phyloP scores from a whole-genome alignment of 371 early-diverging fungal genomes.

The Mortierella sp. region DNA sequence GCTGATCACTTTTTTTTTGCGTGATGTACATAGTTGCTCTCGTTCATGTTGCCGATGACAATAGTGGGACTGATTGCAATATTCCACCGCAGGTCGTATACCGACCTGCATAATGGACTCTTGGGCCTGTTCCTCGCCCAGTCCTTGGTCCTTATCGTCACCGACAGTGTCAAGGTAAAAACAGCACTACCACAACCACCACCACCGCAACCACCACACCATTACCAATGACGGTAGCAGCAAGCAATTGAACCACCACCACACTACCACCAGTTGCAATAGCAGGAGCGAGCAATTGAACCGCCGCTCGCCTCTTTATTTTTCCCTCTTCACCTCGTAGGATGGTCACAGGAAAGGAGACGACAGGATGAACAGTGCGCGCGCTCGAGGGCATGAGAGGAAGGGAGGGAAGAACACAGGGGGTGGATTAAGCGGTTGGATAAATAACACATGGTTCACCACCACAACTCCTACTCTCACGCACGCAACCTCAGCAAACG shows the following conservation, averaged over 20 bases:
- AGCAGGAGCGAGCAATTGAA: too few relatives aligned
- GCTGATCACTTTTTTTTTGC: not conserved
- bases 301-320: not conserved
- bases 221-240: too few relatives aligned
- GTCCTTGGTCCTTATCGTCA: constrained; percentile 76
- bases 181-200: not conserved
- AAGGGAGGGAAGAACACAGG: not conserved
- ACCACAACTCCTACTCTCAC: too few relatives aligned
- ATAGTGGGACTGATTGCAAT: constrained; percentile 63
- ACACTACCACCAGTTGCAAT: too few relatives aligned
- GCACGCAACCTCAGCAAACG: not conserved
- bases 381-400: too few relatives aligned
- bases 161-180: constrained; percentile 78
- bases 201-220: not conserved
- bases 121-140: constrained; percentile 69
- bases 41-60: constrained; percentile 66
- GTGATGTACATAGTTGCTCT: constrained; percentile 52
- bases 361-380: too few relatives aligned
- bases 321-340: too few relatives aligned
- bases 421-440: too few relatives aligned
- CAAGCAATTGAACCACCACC: not conserved
- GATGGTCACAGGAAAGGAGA: too few relatives aligned
- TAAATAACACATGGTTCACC: too few relatives aligned
- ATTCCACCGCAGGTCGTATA: constrained; percentile 63
- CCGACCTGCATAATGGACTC: constrained; percentile 70